phyloP scores from a whole-genome alignment of 1,284 basidiomycete species.

The Naganishia sp. region DNA sequence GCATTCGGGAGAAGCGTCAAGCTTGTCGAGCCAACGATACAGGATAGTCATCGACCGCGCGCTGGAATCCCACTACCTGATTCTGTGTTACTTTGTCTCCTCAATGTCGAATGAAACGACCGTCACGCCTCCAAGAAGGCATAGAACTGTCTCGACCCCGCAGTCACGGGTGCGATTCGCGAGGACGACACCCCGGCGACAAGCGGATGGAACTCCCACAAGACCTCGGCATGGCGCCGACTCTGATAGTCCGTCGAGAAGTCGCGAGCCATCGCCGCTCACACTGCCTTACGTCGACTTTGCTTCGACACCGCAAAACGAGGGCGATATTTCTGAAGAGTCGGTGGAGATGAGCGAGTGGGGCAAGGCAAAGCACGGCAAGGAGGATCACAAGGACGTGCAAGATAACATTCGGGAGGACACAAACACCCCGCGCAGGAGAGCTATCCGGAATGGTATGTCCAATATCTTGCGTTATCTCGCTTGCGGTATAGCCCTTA shows the following conservation, averaged over 20 bases:
- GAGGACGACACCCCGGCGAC: not conserved
- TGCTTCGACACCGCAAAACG: not conserved
- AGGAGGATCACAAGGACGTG: not conserved
- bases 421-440: conserved; percentile 6
- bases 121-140: conserved; percentile 6
- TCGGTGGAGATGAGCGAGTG: conserved; percentile 7
- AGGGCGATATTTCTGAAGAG: conserved; percentile 15
- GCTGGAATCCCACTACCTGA: too few relatives aligned
- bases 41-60: too few relatives aligned
- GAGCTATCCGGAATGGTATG: conserved; percentile 6
- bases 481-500: not conserved
- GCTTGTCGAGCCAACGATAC: too few relatives aligned
- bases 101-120: too few relatives aligned
- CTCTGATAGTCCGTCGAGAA: conserved; percentile 6
- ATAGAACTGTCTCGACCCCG: not conserved
- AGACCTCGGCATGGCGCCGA: not conserved
- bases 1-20: too few relatives aligned
- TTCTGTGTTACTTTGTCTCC: too few relatives aligned
- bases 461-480: not conserved
- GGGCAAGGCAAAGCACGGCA: not conserved
- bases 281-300: conserved; percentile 18
- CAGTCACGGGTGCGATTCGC: conserved; percentile 10
- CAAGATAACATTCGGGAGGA: not conserved
- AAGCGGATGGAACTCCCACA: not conserved
- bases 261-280: conserved; percentile 8